Percentiles rank a stretch among this genome's conserved stretches.
phyloP scores from a whole-genome alignment of 495 filamentous ascomycete species.

The Aspergillus baeticus region DNA sequence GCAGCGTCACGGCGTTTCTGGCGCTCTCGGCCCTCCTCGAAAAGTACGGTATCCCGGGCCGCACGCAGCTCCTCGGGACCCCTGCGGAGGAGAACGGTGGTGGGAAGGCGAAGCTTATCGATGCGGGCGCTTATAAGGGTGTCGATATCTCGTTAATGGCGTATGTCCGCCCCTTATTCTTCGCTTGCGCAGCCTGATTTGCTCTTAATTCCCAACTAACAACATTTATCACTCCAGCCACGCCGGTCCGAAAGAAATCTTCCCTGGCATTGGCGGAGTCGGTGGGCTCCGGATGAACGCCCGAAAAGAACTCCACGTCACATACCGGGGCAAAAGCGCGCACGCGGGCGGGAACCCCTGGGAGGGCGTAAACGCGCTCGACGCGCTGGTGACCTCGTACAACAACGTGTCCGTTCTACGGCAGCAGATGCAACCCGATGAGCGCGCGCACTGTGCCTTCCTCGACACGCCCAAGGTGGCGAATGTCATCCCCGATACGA shows the following conservation, averaged over 20 bases:
- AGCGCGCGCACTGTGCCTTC: constrained; percentile 60
- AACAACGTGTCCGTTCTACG: constrained; percentile 60
- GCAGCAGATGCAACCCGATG: constrained; percentile 61
- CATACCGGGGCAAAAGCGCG: constrained; percentile 35
- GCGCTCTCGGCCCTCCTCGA: constrained; percentile 52
- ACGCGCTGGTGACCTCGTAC: constrained; percentile 60
- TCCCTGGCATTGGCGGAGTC: constrained; percentile 29
- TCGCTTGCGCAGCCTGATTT: no score
- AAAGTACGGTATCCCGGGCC: constrained; percentile 49
- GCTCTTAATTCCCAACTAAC: no score
- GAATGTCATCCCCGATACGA: constrained; percentile 61
- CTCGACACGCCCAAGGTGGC: constrained; percentile 57
- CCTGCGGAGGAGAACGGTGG: constrained; percentile 72
- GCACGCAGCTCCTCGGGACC: constrained; percentile 63
- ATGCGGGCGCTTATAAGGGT: constrained; percentile 60
- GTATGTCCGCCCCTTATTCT: constrained; percentile 28
- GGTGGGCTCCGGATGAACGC: constrained; percentile 36
- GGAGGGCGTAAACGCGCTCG: constrained; percentile 63
- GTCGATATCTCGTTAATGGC: constrained; percentile 68
- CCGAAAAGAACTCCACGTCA: constrained; percentile 35
- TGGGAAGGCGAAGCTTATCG: constrained; percentile 64
- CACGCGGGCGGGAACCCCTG: constrained; percentile 65
- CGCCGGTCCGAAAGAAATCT: constrained; percentile 26
- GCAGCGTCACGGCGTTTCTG: constrained; percentile 58
- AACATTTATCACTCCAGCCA: constrained; percentile 32